Base-by-base conservation (phyloP, 495 filamentous ascomycete genomes). In the Thermochaetoides thermophila region DNA sequence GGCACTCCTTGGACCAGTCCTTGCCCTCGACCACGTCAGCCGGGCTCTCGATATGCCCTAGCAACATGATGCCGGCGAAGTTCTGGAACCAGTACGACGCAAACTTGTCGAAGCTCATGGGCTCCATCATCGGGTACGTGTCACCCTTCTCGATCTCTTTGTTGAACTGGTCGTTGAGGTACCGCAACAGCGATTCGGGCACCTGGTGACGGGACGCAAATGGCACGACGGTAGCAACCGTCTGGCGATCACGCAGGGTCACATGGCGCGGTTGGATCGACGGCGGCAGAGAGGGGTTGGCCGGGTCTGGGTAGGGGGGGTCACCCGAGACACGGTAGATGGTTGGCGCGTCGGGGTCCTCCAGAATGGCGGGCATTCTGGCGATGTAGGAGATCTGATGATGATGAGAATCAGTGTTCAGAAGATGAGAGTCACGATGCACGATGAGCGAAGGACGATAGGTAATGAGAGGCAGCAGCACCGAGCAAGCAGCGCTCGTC, bases 71-170 rank as follows among this genome's bases (percentile, higher is more conserved):
- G 7, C 84, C 87, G 29, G 69, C 86, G 44, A 96, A 95, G 44
- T 85, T 91, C 39, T 84, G 81, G 51, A 97, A 91, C 89, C 89
- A 97, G 51, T 93, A 96, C 18, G 73, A 65, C 9, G 74, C 74
- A 40, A 96, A 97, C 25, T 75, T 73, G 2, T 75, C 69, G 14
- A 80, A 55, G 4, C 79, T 59, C 59, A 96, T 74, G 9, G 76
- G 65, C 17, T 84, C 76, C 37, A 81, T 72, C 76, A 95, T 86
- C 26, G 89, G 86, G 61, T 94, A 97, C 2, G 91, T 95, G 51
- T 97, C 85, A 21, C 89, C 89, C 50, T 81, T 80, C 50, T 92
- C 84, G 43, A 97, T 93, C 55, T 97, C 89, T 52, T 80, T 78
- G 52, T 87, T 91, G 44, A 96, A 66, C 55, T 92, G 81, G 43